These are phyloP conservation scores for Pythium phragmitis DNA, from an alignment of 352 stramenopile species.

Conservation along the genomic window DNA sequence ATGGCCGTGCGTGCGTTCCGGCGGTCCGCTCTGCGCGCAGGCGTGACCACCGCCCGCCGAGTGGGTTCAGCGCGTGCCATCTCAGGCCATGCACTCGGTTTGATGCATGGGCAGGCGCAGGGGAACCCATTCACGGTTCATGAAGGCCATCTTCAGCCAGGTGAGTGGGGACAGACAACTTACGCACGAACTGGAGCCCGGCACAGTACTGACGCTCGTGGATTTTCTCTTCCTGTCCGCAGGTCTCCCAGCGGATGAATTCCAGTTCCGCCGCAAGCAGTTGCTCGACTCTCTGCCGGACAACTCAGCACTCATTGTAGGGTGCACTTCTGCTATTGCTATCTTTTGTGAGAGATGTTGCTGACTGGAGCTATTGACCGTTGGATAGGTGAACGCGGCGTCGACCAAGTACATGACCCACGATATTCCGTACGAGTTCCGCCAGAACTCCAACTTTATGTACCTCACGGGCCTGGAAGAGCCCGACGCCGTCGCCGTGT, in stretches of 20 bases:
- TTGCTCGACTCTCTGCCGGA: constrained; percentile 63
- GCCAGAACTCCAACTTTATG: constrained; percentile 84
- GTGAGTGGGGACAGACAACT: constrained; percentile 17
- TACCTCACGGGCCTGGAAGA: constrained; percentile 84
- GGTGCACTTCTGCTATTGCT: constrained; percentile 1
- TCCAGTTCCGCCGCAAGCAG: constrained; percentile 56
- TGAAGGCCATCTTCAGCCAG: constrained; percentile 48
- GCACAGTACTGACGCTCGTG: background rate
- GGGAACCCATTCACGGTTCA: constrained; percentile 55
- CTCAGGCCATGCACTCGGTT: constrained; percentile 26
- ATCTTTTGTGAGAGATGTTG: background rate
- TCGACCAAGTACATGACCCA: constrained; percentile 86
- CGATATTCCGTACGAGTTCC: constrained; percentile 87
- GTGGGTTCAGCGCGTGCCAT: constrained; percentile 1
- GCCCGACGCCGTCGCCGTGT: constrained; percentile 69
- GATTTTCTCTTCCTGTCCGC: background rate
- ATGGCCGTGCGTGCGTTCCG: constrained; percentile 11
- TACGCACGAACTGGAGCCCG: no score
- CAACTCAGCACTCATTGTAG: constrained; percentile 73
- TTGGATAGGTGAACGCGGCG: constrained; percentile 48
- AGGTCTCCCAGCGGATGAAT: constrained; percentile 63
- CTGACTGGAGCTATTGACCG: no score
- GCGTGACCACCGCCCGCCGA: background rate
- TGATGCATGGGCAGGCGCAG: constrained; percentile 20
- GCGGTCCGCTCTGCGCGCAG: constrained; percentile 7